Evolutionary conservation across 2,329 filamentous ascomycete genomes (phyloP), one percentile per base, ranked within the genome.

Genomic region (Apiospora rasikravindrae): DNA sequence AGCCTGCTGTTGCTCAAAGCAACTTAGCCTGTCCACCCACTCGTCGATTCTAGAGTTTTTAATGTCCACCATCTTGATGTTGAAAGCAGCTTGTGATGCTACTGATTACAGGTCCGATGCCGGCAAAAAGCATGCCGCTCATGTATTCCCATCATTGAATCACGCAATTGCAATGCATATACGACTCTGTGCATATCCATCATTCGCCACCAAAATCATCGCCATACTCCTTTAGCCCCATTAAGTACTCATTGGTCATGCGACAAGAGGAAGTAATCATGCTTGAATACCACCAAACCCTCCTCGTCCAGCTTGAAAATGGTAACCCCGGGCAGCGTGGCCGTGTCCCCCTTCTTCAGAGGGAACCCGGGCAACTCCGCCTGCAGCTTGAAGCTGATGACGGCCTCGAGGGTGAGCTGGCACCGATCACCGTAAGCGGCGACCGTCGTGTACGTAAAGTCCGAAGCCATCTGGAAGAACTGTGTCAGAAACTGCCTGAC

Each of bases 251-350:
- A n/a, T 14, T n/a, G 4, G n/a, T n/a, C 8, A 22, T 61, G 29
- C 19, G 57, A 64, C 29, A 64, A 2, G 1, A 40, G 3, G 57
- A 64, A 64, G 22, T 40, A 24, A 10, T 64, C 57, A 10, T 64
- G 33, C 22, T 64, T 64, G 19, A n/a, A 64, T 19, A 64, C 33
- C 4, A n/a, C 33, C 57, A 40, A 2, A 0, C 57, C 57, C 4
- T 40, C 16, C 57, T 64, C 33, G 33, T 64, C 19, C 22, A 40
- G n/a, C 57, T 64, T 64, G 57, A 64, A n/a, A 19, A 64, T 64
- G 57, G 53, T 22, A 3, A 61, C 53, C 3, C 57, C 57, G 33
- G 57, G 57, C 10, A 64, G 57, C 19, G 10, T 64, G 3, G 29
- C 57, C 29, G 57, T 64, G 33, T 64, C 57, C 57, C 57, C 57